Evolutionary conservation across 106 monocot genomes (phyloP), one percentile per base, ranked within the genome.

Genomic region (Acorus gramineus): DNA sequence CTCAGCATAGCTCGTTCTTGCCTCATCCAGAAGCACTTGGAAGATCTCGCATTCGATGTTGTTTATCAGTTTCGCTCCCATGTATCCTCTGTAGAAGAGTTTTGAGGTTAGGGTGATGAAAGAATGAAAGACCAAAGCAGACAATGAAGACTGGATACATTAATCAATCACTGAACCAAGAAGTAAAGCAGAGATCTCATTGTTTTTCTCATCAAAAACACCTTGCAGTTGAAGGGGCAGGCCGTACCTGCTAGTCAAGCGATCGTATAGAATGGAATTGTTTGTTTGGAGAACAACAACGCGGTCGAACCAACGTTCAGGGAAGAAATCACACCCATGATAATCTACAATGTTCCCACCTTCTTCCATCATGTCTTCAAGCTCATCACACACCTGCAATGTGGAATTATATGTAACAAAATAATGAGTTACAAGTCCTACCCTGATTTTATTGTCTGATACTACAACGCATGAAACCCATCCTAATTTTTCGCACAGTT

Each of bases 291-390:
- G 90, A 12, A 96, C 90, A 49, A 96, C 85, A 11, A 96, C 90
- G 42, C 61, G 63, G 47, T 91, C 87, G 71, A 96, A 96, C 95
- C 95, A 96, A 50, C 83, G 84, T 59, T 96, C 95, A 2, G 95
- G 95, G 58, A 96, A 96, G 75, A 96, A 90, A 65, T 96, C 95
- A 59, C 95, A 96, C 3, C 95, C 95, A 47, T 96, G 95, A 55
- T 96, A 96, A 65, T 96, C 90, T 44, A 96, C 84, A 55, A 96
- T 78, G 53, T 75, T 85, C 7, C 95, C 90, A 49, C 90, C 90
- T 44, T 73, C 82, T 70, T 91, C 87, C 90, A 96, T 90, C 68
- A 56, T 69, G 69, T 96, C 90, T 70, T 96, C 95, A 4, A 96
- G 68, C 70, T 96, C 95, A 49, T 96, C 95, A 47, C 95, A 96